Evolutionary conservation across 192 early-diverging fungal species (phyloP).

Genomic region (Backusella macrospora): DNA sequence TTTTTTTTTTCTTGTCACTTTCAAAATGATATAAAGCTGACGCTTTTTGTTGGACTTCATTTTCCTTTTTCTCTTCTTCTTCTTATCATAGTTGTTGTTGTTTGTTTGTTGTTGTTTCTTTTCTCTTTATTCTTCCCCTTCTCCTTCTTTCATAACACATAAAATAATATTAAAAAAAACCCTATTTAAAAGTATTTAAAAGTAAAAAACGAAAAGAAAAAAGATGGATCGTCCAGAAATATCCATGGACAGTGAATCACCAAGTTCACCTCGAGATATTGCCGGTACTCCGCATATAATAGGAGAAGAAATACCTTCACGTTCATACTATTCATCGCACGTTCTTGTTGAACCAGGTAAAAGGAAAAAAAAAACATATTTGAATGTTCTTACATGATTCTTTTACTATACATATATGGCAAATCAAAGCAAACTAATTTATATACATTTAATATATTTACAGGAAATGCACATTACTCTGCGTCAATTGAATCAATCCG

Average conservation of each 20-base stretch:
- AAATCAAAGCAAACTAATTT: not conserved
- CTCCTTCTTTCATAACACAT: not conserved
- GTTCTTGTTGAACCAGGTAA: slow-evolving; percentile 31
- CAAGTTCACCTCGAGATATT: slow-evolving; percentile 24
- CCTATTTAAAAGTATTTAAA: not conserved
- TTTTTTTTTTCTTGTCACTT: too few species aligned
- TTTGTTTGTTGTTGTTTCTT: not conserved
- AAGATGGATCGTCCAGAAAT: not conserved
- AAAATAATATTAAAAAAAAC: not conserved
- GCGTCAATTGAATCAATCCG: slow-evolving; percentile 46
- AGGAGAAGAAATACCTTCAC: slow-evolving; percentile 36
- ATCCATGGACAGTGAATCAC: not conserved
- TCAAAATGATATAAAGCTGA: too few species aligned
- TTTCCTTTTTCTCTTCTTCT: too few species aligned
- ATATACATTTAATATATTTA: not conserved
- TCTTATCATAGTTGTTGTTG: not conserved
- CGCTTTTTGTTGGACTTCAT: too few species aligned
- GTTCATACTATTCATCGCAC: slow-evolving; percentile 44
- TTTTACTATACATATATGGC: not conserved
- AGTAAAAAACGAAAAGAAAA: not conserved
- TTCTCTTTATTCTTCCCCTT: not conserved
- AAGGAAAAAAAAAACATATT: not conserved
- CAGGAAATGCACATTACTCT: slow-evolving; percentile 35
- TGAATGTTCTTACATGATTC: not conserved
- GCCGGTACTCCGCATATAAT: not conserved